A percentile compares a stretch with the other conserved stretches of the same genome.
These are phyloP conservation scores for Pleurotus eryngii DNA, from an alignment of 768 basidiomycete genomes.

Conservation along the genomic window DNA sequence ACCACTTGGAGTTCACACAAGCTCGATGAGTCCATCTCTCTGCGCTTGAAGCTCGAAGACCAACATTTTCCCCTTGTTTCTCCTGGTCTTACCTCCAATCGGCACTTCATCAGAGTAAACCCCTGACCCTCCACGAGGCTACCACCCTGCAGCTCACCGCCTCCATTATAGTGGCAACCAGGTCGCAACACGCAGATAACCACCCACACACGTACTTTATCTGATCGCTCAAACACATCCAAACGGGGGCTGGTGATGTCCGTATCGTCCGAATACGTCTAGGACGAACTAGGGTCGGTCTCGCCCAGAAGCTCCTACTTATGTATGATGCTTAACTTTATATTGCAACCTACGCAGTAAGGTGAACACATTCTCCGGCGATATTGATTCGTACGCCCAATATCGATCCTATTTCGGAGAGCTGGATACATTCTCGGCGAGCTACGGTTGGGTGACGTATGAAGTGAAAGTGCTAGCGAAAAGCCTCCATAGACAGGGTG, in stretches of 20 bases:
- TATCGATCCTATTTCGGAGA: conserved; percentile 4
- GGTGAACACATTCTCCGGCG: not conserved
- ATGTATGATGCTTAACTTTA: not conserved
- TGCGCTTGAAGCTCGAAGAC: not conserved
- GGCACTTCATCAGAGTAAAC: not conserved
- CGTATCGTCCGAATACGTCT: not conserved
- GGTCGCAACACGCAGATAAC: not conserved
- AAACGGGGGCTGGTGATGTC: not conserved
- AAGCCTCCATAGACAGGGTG: no score
- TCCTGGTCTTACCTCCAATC: not conserved
- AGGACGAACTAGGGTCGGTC: not conserved
- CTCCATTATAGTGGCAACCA: not conserved
- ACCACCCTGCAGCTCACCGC: not conserved
- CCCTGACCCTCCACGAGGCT: conserved; percentile 2
- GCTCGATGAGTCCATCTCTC: not conserved
- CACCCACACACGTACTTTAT: not conserved
- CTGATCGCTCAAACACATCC: not conserved
- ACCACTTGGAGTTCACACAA: not conserved
- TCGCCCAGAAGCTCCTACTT: not conserved
- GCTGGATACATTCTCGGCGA: not conserved
- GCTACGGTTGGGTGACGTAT: not conserved
- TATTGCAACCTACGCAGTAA: not conserved
- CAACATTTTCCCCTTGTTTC: not conserved
- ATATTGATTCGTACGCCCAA: not conserved
- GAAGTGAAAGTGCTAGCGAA: not conserved